Conservation (phyloP, 2,329 filamentous ascomycete species). For the Ilyonectria destructans region DNA sequence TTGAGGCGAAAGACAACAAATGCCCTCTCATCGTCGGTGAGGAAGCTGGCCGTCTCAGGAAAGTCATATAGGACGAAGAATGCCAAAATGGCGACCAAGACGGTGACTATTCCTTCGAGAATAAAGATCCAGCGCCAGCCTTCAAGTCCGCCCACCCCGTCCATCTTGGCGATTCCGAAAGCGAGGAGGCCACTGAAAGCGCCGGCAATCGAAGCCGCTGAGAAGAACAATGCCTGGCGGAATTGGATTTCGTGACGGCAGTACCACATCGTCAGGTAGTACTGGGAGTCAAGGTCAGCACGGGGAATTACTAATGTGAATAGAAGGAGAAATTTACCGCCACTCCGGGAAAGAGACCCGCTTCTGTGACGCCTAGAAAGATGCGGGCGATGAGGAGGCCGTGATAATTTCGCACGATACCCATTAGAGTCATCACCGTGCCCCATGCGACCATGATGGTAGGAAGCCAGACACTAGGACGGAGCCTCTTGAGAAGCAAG, state of each 20-base stretch:
- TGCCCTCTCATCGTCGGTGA: slow-evolving; percentile 79
- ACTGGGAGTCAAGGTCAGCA: slow-evolving; percentile 47
- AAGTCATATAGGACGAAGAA: slow-evolving; percentile 87
- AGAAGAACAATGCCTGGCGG: slow-evolving; percentile 83
- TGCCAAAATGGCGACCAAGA: slow-evolving; percentile 76
- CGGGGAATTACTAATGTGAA: no score
- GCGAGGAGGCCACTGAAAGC: slow-evolving; percentile 83
- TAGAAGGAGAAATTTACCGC: slow-evolving; percentile 53
- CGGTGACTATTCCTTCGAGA: slow-evolving; percentile 79
- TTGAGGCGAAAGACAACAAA: slow-evolving; percentile 81
- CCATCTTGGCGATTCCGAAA: slow-evolving; percentile 79
- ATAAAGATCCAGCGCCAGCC: slow-evolving; percentile 80
- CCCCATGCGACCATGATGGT: slow-evolving; percentile 80
- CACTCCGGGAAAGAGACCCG: slow-evolving; percentile 78
- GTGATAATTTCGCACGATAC: slow-evolving; percentile 65
- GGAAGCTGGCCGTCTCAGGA: slow-evolving; percentile 83
- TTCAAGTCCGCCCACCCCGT: slow-evolving; percentile 72
- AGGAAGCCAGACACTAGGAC: slow-evolving; percentile 83
- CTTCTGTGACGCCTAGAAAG: slow-evolving; percentile 77
- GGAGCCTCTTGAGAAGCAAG: slow-evolving; percentile 80
- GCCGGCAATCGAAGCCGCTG: slow-evolving; percentile 84
- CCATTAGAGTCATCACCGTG: slow-evolving; percentile 67
- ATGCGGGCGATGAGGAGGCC: slow-evolving; percentile 68
- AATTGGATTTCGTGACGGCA: slow-evolving; percentile 70
- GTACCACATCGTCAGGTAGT: slow-evolving; percentile 74